These are phyloP conservation scores for Cucurbita argyrosperma DNA, from an alignment of 306 rosid species.

Conservation along the genomic window DNA sequence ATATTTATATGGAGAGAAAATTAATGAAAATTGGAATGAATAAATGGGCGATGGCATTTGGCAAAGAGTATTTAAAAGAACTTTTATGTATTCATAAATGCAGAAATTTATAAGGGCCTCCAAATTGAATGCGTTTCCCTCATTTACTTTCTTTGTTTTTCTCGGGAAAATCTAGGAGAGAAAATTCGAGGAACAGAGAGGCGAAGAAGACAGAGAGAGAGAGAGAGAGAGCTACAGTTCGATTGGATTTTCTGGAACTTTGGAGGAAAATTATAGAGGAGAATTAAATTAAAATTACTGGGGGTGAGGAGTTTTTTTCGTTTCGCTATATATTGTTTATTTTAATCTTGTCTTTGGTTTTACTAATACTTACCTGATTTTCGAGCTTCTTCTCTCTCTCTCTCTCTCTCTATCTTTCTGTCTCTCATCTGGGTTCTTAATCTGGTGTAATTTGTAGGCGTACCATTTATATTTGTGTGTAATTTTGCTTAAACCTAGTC, in stretches of 20 bases:
- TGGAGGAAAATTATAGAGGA: background rate
- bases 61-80: background rate
- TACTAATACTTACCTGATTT: slow-evolving; percentile 1
- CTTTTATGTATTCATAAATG: background rate
- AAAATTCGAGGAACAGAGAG: background rate
- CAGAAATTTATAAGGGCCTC: background rate
- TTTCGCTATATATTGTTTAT: background rate
- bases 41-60: background rate
- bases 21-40: background rate
- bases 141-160: background rate
- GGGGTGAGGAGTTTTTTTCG: background rate
- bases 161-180: slow-evolving; percentile 2
- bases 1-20: background rate
- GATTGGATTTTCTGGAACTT: background rate
- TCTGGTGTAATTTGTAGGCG: background rate
- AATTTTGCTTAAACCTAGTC: background rate
- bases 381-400: background rate
- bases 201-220: background rate
- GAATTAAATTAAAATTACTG: background rate
- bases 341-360: background rate
- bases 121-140: background rate
- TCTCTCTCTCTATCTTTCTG: too few species aligned
- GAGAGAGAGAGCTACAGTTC: background rate
- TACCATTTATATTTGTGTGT: background rate
- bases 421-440: background rate